Evolutionary conservation across 2,329 filamentous ascomycete genomes (phyloP).

Genomic region (Alternaria panax): DNA sequence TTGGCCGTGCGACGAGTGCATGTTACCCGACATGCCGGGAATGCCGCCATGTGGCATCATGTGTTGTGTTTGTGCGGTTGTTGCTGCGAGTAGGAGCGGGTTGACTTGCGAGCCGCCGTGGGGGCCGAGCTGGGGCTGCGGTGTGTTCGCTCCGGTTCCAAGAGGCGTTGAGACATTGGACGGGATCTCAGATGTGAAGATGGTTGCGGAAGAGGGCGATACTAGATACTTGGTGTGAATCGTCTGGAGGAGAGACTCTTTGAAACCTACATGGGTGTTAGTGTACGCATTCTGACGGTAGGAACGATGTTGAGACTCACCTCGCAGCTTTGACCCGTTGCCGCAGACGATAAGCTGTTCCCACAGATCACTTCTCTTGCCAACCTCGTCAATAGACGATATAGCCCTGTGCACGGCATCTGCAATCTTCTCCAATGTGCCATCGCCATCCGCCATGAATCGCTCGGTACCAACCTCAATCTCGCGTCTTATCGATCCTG

Average conservation of each 20-base stretch:
- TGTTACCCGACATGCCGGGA: constrained; percentile 54
- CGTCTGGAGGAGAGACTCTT: constrained; percentile 83
- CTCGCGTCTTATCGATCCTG: constrained; percentile 60
- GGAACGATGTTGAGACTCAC: constrained; percentile 45
- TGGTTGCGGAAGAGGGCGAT: constrained; percentile 90
- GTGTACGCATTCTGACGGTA: constrained; percentile 22
- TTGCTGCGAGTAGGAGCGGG: constrained; percentile 89
- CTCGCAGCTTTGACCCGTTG: constrained; percentile 75
- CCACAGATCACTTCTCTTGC: constrained; percentile 87
- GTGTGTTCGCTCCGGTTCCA: constrained; percentile 90
- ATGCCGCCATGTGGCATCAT: constrained; percentile 53
- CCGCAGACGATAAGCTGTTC: constrained; percentile 91
- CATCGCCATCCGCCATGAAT: constrained; percentile 69
- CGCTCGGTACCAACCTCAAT: constrained; percentile 81
- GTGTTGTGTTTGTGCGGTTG: constrained; percentile 69
- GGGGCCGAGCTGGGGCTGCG: constrained; percentile 65
- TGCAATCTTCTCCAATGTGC: constrained; percentile 82
- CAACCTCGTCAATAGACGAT: constrained; percentile 81
- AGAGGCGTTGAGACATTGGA: constrained; percentile 91
- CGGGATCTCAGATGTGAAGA: constrained; percentile 95
- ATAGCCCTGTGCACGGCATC: constrained; percentile 84
- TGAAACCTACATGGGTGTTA: constrained; percentile 69
- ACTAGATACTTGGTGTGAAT: constrained; percentile 85
- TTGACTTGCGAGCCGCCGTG: constrained; percentile 72
- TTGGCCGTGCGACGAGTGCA: constrained; percentile 70